A percentile compares a stretch with the other conserved stretches of the same genome.
These are phyloP conservation scores for Pascua guehoae DNA, from an alignment of 1,284 basidiomycete species.

Conservation along the genomic window DNA sequence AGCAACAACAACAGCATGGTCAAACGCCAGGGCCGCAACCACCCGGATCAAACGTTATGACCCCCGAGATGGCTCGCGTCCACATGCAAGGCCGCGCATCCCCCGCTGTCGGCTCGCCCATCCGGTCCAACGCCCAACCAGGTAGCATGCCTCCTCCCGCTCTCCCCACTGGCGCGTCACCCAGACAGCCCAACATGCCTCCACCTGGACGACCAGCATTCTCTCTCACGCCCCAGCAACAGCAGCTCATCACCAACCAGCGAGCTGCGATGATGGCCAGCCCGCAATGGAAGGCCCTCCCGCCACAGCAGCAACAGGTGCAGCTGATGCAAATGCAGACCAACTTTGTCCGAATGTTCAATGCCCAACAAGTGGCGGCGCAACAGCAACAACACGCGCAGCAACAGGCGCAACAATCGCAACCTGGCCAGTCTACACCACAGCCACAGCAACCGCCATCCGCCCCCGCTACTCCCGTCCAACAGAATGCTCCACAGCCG, in stretches of 20 bases:
- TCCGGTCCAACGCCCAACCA: conserved; percentile 15
- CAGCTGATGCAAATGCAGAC: conserved; percentile 33
- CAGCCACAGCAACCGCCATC: conserved; percentile 2
- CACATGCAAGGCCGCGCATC: conserved; percentile 24
- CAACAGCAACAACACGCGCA: conserved; percentile 22
- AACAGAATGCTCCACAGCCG: conserved; percentile 24
- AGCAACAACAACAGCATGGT: conserved; percentile 10
- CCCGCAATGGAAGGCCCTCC: conserved; percentile 28
- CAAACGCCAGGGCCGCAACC: conserved; percentile 5
- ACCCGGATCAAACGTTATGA: conserved; percentile 12
- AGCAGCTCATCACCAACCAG: conserved; percentile 29
- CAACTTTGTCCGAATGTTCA: conserved; percentile 26
- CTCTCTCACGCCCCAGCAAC: conserved; percentile 31
- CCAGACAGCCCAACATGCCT: conserved; percentile 13
- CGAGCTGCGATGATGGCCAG: conserved; percentile 18
- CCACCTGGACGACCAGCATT: conserved; percentile 11
- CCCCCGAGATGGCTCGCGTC: conserved; percentile 19
- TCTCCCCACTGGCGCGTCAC: conserved; percentile 16
- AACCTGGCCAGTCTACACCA: conserved; percentile 6
- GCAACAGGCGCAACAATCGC: conserved; percentile 26
- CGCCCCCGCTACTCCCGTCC: conserved; percentile 6
- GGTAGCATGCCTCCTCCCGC: conserved; percentile 22
- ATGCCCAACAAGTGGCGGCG: conserved; percentile 14
- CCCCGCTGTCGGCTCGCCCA: conserved; percentile 18
- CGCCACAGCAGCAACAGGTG: conserved; percentile 36